Evolutionary conservation across 257 asterid genomes (phyloP), one percentile per base, ranked within the genome.

Genomic region (Fraxinus cuspidata): DNA sequence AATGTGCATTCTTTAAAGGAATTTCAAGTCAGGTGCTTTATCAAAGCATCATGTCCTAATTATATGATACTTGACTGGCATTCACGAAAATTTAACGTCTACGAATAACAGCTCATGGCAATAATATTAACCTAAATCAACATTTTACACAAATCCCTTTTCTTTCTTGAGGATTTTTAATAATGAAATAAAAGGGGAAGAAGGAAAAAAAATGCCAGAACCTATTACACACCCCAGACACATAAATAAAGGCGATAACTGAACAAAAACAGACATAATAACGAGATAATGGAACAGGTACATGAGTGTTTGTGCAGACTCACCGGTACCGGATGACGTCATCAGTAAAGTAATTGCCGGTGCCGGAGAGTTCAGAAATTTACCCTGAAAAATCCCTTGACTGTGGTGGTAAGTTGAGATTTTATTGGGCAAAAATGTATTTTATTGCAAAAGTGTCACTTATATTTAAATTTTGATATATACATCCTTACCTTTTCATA

Each of bases 321-420:
- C 38, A 77, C 85, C 82, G 56, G 21, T 47, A 15, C 16, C 49
- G 60, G 31, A 12, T 42, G 49, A 42, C 49, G 49, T 42, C 49
- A 42, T 42, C 49, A 42, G 16, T 42, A 42, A 11, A 12, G 18
- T 42, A 42, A 11, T 42, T 23, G 78, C 53, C 2, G 40, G 49
- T 16, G 56, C n/a, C n/a, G 2, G 21, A 15, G 32, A 21, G 72
- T 60, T 31, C 23, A n/a, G 34, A 35, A 38, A 67, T 56, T 47
- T 49, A 71, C 79, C 76, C 76, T 68, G 76, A 18, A 74, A 74
- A n/a, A 18, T 53, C 29, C 40, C 28, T 21, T 73, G 4, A 27
- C 28, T 69, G 67, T 74, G 38, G 25, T 28, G 35, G 23, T 12
- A 1, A 67, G 18, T 29, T 67, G 72, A 27, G 72, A 67, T 31